Conservation (phyloP, 495 filamentous ascomycete species). For the Collariella sp. region DNA sequence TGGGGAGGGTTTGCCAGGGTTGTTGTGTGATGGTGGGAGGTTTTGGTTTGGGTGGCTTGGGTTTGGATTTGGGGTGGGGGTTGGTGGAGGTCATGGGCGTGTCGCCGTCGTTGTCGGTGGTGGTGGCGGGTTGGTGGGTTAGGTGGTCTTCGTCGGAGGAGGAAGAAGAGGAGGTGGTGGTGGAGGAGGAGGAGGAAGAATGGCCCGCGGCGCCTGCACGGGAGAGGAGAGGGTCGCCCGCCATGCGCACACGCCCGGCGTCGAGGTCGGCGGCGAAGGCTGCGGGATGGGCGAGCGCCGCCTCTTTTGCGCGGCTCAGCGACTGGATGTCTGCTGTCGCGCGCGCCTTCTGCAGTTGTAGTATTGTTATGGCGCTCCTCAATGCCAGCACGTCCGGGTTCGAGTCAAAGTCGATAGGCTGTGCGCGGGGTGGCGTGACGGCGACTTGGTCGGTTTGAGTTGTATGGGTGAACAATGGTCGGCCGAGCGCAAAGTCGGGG, state of each 20-base stretch:
- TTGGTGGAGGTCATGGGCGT: neutral
- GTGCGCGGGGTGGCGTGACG: conserved; percentile 44
- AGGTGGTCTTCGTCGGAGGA: conserved; percentile 15
- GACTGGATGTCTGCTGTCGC: conserved; percentile 59
- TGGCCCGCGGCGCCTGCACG: conserved; percentile 14
- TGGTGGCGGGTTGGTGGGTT: neutral
- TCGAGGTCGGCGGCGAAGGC: conserved; percentile 56
- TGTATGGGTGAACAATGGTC: conserved; percentile 36
- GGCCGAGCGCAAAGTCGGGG: conserved; percentile 24
- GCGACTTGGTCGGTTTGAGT: conserved; percentile 29
- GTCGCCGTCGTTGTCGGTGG: neutral
- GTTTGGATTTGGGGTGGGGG: neutral
- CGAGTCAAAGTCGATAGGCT: conserved; percentile 63
- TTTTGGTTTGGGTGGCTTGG: conserved; percentile 1
- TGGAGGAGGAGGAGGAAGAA: conserved; percentile 30
- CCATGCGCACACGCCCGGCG: conserved; percentile 40
- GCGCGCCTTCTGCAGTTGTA: conserved; percentile 75
- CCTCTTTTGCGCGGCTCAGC: conserved; percentile 53
- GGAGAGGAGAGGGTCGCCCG: conserved; percentile 26
- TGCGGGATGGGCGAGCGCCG: conserved; percentile 58
- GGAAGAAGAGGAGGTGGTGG: conserved; percentile 19
- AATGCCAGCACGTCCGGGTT: conserved; percentile 83
- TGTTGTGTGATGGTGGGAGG: conserved; percentile 5
- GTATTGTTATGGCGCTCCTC: conserved; percentile 65
- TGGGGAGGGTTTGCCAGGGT: conserved; percentile 49